A percentile compares a stretch with the other conserved stretches of the same genome.
Conservation (phyloP, 2,329 filamentous ascomycete species). For the Hirsutella rhossiliensis region DNA sequence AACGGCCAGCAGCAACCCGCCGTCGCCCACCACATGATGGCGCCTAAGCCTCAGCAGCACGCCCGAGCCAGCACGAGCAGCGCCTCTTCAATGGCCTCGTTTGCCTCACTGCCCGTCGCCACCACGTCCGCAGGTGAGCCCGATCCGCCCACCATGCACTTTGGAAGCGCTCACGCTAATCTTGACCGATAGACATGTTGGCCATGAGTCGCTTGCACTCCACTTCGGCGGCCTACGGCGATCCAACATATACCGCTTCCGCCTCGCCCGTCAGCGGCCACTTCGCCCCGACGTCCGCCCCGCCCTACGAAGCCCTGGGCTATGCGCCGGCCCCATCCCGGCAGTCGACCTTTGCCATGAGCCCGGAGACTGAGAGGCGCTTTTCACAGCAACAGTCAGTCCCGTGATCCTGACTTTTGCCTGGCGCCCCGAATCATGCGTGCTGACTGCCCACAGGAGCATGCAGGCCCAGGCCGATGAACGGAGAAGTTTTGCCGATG, state of each 20-base stretch:
- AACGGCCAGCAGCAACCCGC: constrained; percentile 32
- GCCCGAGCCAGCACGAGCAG: constrained; percentile 46
- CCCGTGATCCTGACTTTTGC: constrained; percentile 21
- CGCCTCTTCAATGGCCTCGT: constrained; percentile 52
- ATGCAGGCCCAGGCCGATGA: constrained; percentile 41
- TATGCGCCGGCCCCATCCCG: constrained; percentile 57
- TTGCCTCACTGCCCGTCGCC: constrained; percentile 60
- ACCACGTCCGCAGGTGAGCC: constrained; percentile 58
- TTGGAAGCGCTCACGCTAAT: background rate
- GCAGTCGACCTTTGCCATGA: constrained; percentile 41
- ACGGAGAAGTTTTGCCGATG: constrained; percentile 69
- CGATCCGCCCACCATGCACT: constrained; percentile 20
- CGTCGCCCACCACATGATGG: constrained; percentile 44
- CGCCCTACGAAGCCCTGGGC: constrained; percentile 64
- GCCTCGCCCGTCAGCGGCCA: constrained; percentile 54
- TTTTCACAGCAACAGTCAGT: constrained; percentile 73
- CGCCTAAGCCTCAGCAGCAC: constrained; percentile 30
- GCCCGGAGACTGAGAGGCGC: constrained; percentile 51
- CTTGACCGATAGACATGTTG: constrained; percentile 47
- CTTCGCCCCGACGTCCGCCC: constrained; percentile 52
- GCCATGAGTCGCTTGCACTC: constrained; percentile 52
- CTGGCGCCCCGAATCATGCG: too few species aligned
- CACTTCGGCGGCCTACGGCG: constrained; percentile 55
- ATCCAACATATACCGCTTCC: constrained; percentile 53
- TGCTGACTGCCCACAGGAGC: background rate